These are phyloP conservation scores for Colletotrichum costaricense DNA, from an alignment of 2,329 filamentous ascomycete species.

Conservation along the genomic window DNA sequence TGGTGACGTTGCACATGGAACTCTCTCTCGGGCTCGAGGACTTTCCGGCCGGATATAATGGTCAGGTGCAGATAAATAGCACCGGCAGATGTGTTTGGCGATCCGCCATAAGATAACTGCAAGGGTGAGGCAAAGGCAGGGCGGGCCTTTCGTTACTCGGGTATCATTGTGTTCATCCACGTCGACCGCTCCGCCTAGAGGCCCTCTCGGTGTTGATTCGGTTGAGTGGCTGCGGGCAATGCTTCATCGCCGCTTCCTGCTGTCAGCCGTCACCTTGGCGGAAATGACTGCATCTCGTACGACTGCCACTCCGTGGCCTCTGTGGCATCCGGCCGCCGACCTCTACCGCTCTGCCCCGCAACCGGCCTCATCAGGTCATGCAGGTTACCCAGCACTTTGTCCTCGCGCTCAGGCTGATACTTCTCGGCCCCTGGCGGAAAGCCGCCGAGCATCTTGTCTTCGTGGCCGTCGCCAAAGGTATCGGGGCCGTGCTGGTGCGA, in stretches of 20 bases:
- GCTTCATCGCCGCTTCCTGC: background rate
- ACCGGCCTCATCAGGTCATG: slow-evolving; percentile 21
- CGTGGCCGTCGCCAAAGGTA: slow-evolving; percentile 28
- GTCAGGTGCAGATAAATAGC: background rate
- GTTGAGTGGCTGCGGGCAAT: background rate
- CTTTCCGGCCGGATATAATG: background rate
- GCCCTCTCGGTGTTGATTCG: background rate
- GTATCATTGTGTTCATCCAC: slow-evolving; percentile 19
- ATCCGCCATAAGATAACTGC: background rate
- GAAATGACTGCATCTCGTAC: slow-evolving; percentile 26
- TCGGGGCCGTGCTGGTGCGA: slow-evolving; percentile 32
- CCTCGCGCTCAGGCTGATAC: slow-evolving; percentile 24
- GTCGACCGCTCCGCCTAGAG: slow-evolving; percentile 10
- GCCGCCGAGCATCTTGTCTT: slow-evolving; percentile 28
- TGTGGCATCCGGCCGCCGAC: background rate
- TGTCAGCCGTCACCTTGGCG: slow-evolving; percentile 11
- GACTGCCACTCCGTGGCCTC: slow-evolving; percentile 9
- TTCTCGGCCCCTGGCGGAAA: slow-evolving; percentile 21
- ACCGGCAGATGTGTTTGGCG: background rate
- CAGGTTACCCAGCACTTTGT: slow-evolving; percentile 29
- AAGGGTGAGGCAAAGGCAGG: slow-evolving; percentile 6
- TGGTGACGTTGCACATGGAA: background rate
- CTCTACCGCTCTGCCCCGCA: slow-evolving; percentile 7
- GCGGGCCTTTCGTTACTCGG: slow-evolving; percentile 18
- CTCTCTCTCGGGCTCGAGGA: background rate